Conservation (phyloP, 1,139 yeast genomes). For the Yamadazyma epiphylla region DNA sequence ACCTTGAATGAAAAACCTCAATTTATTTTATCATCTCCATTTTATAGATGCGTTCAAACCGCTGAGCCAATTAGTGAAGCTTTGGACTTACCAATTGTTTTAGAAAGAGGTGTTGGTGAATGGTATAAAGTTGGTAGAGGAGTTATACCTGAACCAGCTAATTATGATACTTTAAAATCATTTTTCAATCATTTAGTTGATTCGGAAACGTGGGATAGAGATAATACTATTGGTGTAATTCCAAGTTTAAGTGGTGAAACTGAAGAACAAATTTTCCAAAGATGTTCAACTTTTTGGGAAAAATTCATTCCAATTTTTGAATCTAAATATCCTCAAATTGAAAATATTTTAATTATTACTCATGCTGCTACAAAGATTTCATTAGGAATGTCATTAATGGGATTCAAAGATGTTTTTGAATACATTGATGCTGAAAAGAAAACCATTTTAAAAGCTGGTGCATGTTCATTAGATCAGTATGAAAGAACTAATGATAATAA, state of each 20-base stretch:
- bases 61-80: slow-evolving; percentile 61
- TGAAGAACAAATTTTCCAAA: slow-evolving; percentile 53
- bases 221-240: slow-evolving; percentile 45
- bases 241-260: slow-evolving; percentile 61
- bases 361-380: slow-evolving; percentile 88
- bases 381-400: slow-evolving; percentile 64
- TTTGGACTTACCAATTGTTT: slow-evolving; percentile 51
- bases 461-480: slow-evolving; percentile 42
- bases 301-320: slow-evolving; percentile 52
- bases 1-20: slow-evolving; percentile 47
- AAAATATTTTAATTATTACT: slow-evolving; percentile 59
- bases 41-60: slow-evolving; percentile 86
- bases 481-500: slow-evolving; percentile 15
- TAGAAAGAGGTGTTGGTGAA: slow-evolving; percentile 74
- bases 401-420: slow-evolving; percentile 43
- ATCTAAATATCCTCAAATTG: slow-evolving; percentile 47
- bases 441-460: slow-evolving; percentile 43
- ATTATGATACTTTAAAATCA: slow-evolving; percentile 38
- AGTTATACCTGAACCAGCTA: slow-evolving; percentile 58
- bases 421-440: slow-evolving; percentile 38
- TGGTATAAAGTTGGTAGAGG: slow-evolving; percentile 59
- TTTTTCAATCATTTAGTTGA: slow-evolving; percentile 49
- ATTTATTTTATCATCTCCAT: slow-evolving; percentile 73
- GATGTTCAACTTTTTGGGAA: slow-evolving; percentile 50
- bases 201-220: slow-evolving; percentile 38